Evolutionary conservation across 768 basidiomycete genomes (phyloP).

Genomic region (Tephrocybe sp.): DNA sequence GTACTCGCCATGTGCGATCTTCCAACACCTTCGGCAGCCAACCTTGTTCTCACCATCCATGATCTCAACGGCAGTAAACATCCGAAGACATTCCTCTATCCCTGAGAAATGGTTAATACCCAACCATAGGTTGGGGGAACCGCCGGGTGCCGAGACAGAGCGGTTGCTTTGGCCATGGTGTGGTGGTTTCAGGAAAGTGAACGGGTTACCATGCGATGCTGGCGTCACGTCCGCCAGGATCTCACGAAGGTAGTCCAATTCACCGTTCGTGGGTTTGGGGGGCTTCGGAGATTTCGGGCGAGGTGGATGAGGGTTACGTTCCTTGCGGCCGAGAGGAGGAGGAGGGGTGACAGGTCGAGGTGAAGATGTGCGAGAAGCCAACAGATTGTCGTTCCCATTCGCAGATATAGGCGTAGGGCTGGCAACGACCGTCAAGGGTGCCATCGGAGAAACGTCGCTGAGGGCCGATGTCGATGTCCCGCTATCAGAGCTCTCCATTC

Average conservation of each 20-base stretch:
- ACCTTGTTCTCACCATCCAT: slow-evolving; percentile 94
- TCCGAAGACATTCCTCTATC: slow-evolving; percentile 74
- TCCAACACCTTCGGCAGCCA: slow-evolving; percentile 93
- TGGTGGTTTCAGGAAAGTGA: slow-evolving; percentile 45
- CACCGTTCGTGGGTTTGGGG: slow-evolving; percentile 53
- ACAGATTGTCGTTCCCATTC: slow-evolving; percentile 3
- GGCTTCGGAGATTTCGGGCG: slow-evolving; percentile 46
- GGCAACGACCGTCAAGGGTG: slow-evolving; percentile 9
- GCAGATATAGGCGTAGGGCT: slow-evolving; percentile 7
- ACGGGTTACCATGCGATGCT: slow-evolving; percentile 38
- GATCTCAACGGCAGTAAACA: slow-evolving; percentile 93
- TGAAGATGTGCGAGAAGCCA: slow-evolving; percentile 8
- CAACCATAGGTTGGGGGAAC: slow-evolving; percentile 38
- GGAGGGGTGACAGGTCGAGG: slow-evolving; percentile 18
- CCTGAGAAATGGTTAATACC: slow-evolving; percentile 51
- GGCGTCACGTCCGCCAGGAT: slow-evolving; percentile 64
- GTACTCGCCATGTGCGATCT: slow-evolving; percentile 72
- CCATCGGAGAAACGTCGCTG: slow-evolving; percentile 6
- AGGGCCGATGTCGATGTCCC: slow-evolving; percentile 1
- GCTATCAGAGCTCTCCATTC: slow-evolving; percentile 9
- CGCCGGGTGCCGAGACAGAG: slow-evolving; percentile 9
- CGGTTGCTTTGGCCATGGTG: slow-evolving; percentile 11
- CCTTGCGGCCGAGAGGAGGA: not conserved
- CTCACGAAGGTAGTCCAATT: slow-evolving; percentile 64
- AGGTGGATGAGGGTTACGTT: slow-evolving; percentile 17